Evolutionary conservation across 805 yeast species (phyloP).

Genomic region (Cyberlindnera subsufficiens): DNA sequence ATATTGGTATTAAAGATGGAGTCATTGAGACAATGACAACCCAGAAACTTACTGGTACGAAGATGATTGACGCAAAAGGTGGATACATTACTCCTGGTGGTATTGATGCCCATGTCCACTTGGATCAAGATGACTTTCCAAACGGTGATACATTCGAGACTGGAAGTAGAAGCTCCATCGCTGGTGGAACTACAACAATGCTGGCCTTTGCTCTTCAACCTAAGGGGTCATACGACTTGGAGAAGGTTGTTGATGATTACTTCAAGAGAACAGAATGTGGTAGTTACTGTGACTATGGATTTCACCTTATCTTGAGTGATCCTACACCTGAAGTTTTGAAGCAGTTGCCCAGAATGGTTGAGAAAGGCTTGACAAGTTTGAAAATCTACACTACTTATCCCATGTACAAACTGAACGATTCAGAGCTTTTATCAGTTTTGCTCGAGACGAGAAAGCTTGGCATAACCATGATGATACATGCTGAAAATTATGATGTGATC

Average conservation of each 20-base stretch:
- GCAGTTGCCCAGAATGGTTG: slow-evolving; percentile 30
- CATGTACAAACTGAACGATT: slow-evolving; percentile 34
- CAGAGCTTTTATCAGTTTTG: slow-evolving; percentile 33
- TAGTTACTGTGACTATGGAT: slow-evolving; percentile 42
- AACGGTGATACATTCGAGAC: slow-evolving; percentile 39
- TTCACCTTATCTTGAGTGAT: slow-evolving; percentile 38
- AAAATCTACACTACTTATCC: slow-evolving; percentile 41
- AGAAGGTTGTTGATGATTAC: slow-evolving; percentile 28
- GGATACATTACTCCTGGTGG: slow-evolving; percentile 47
- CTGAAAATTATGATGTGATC: slow-evolving; percentile 45
- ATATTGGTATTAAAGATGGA: slow-evolving; percentile 37
- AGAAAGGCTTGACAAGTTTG: slow-evolving; percentile 19
- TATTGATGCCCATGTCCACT: slow-evolving; percentile 44
- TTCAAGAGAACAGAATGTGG: slow-evolving; percentile 25
- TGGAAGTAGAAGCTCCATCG: slow-evolving; percentile 40
- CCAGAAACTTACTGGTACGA: slow-evolving; percentile 20
- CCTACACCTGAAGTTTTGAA: slow-evolving; percentile 26
- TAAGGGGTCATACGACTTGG: slow-evolving; percentile 24
- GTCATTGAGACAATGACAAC: slow-evolving; percentile 31
- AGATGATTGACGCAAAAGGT: slow-evolving; percentile 39
- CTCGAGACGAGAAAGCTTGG: slow-evolving; percentile 33
- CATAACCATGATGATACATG: slow-evolving; percentile 45
- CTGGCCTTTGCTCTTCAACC: slow-evolving; percentile 42
- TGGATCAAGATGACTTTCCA: slow-evolving; percentile 36
- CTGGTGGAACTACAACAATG: slow-evolving; percentile 47